Conservation (phyloP, 208 protist species). For the Leishmania gerbilli region DNA sequence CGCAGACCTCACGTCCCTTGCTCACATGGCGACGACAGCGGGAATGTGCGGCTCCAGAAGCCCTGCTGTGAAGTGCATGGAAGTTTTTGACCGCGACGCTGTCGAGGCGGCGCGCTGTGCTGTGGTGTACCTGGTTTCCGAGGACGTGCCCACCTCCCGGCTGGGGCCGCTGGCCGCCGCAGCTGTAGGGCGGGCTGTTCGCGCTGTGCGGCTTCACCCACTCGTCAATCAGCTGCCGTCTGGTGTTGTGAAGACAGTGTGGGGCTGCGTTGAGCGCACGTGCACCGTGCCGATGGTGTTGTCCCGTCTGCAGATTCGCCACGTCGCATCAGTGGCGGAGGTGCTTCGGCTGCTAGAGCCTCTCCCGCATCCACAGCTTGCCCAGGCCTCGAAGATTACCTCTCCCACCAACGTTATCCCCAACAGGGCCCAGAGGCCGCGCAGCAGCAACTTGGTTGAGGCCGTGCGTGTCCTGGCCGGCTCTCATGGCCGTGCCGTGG, state of each 20-base stretch:
- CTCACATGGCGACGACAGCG: background rate
- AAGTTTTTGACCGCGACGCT: background rate
- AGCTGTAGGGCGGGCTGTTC: constrained; percentile 16
- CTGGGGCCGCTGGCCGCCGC: constrained; percentile 38
- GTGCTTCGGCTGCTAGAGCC: constrained; percentile 38
- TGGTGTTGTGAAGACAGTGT: constrained; percentile 10
- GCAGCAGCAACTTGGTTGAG: constrained; percentile 12
- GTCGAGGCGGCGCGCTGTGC: constrained; percentile 20
- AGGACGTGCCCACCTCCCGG: constrained; percentile 50
- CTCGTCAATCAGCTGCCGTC: constrained; percentile 29
- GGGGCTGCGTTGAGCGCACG: constrained; percentile 26
- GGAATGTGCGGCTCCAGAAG: background rate
- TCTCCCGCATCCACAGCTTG: background rate
- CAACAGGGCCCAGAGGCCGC: background rate
- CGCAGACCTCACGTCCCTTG: background rate
- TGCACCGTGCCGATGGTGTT: constrained; percentile 39
- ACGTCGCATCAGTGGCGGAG: constrained; percentile 36
- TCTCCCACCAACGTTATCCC: background rate
- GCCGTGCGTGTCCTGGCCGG: constrained; percentile 32
- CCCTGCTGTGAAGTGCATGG: background rate
- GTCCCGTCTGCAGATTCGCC: constrained; percentile 47
- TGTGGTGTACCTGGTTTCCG: constrained; percentile 61
- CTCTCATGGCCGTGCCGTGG: constrained; percentile 30
- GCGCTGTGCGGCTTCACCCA: constrained; percentile 23
- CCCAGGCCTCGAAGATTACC: background rate